These are phyloP conservation scores for Chlorella sp. DNA, from an alignment of 139 green algal genomes.

Conservation along the genomic window DNA sequence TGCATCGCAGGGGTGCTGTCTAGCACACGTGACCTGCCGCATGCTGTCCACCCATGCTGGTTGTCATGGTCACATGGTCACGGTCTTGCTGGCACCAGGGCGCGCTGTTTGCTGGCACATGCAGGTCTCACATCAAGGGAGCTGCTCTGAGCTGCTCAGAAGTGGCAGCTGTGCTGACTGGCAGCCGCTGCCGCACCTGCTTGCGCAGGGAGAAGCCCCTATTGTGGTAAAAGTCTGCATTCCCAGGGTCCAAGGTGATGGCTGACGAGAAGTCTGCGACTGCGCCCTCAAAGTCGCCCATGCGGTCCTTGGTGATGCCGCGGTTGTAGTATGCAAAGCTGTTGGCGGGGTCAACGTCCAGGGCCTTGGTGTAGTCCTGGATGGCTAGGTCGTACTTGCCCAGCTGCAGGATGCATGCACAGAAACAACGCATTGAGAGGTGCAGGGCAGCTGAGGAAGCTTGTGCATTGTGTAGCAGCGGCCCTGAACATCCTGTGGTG, in stretches of 20 bases:
- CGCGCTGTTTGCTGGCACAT: no score
- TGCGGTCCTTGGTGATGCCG: conserved; percentile 62
- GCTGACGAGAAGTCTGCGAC: conserved; percentile 57
- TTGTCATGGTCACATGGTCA: no score
- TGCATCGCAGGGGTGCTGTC: no score
- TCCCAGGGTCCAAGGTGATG: conserved; percentile 58
- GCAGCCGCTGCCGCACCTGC: no score
- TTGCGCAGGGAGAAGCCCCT: conserved; percentile 78
- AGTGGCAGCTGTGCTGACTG: no score
- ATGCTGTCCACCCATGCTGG: no score
- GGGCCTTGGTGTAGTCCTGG: conserved; percentile 60
- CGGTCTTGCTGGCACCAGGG: no score
- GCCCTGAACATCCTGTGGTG: background rate
- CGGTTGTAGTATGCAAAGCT: conserved; percentile 78
- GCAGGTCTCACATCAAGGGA: no score
- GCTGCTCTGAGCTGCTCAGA: no score
- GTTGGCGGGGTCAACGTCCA: conserved; percentile 55
- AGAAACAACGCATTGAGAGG: no score
- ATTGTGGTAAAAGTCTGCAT: conserved; percentile 88
- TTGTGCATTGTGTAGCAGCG: background rate
- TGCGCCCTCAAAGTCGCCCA: conserved; percentile 16
- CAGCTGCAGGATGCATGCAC: conserved; percentile 27
- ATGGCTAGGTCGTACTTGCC: conserved; percentile 50
- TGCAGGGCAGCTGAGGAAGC: background rate
- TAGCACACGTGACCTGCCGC: no score